Percentiles rank a stretch among this genome's conserved stretches.
These are phyloP conservation scores for Panicum virgatum DNA, from an alignment of 202 grass and related monocot genomes.

Conservation along the genomic window DNA sequence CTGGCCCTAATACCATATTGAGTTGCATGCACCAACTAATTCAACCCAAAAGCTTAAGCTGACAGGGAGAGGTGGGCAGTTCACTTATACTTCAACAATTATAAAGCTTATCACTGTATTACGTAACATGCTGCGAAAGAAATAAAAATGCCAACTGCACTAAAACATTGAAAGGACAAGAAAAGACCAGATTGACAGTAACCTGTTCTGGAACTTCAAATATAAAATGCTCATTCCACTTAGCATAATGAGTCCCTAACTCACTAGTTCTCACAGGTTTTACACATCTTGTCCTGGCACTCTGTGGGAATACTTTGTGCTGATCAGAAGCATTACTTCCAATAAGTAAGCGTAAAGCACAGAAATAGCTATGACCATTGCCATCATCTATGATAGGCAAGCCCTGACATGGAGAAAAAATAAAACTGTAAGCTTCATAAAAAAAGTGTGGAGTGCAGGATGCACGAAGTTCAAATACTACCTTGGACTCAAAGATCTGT, in stretches of 20 bases:
- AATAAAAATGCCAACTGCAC: not conserved
- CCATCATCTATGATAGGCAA: conserved; percentile 91
- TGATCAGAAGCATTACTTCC: conserved; percentile 82
- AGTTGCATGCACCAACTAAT: too few species aligned
- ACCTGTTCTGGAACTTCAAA: conserved; percentile 99
- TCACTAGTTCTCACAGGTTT: conserved; percentile 61
- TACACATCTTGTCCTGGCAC: conserved; percentile 97
- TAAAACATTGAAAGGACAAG: not conserved
- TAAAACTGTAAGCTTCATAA: conserved; percentile 26
- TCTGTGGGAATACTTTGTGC: conserved; percentile 94
- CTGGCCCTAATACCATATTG: too few species aligned
- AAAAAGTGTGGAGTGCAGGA: conserved; percentile 15
- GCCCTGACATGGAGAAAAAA: conserved; percentile 54
- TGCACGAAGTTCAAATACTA: conserved; percentile 33
- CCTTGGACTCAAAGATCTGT: conserved; percentile 95
- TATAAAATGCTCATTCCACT: conserved; percentile 99
- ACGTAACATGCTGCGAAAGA: not conserved
- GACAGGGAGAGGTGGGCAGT: too few species aligned
- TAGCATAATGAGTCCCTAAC: conserved; percentile 48
- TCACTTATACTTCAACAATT: too few species aligned
- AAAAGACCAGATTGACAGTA: not conserved
- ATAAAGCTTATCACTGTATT: not conserved
- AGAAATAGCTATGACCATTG: conserved; percentile 91
- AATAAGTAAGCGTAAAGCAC: conserved; percentile 88
- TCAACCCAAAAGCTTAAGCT: too few species aligned